phyloP scores from a whole-genome alignment of 2,329 filamentous ascomycete species.

The Hymenoscyphus fructigenus region DNA sequence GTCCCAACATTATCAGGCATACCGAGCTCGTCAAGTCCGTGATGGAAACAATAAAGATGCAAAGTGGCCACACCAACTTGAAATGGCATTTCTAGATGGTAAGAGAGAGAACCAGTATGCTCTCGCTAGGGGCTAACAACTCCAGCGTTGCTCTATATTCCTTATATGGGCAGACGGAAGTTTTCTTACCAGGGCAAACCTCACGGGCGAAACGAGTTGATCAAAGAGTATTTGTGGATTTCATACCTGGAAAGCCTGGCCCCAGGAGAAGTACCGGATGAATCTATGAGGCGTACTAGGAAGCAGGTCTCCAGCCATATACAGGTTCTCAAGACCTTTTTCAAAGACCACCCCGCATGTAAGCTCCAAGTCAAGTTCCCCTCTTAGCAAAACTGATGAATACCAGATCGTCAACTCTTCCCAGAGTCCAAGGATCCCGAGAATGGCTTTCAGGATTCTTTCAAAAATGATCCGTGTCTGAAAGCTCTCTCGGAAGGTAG shows the following conservation, averaged over 20 bases:
- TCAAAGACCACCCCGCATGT: slow-evolving; percentile 63
- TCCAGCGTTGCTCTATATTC: slow-evolving; percentile 62
- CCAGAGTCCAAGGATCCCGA: slow-evolving; percentile 51
- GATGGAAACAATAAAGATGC: slow-evolving; percentile 59
- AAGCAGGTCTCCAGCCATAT: slow-evolving; percentile 72
- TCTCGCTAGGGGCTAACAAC: slow-evolving; percentile 20
- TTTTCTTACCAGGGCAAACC: slow-evolving; percentile 63
- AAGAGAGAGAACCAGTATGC: slow-evolving; percentile 32
- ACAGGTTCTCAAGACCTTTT: slow-evolving; percentile 68
- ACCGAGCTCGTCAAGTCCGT: slow-evolving; percentile 63
- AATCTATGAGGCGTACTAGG: slow-evolving; percentile 45
- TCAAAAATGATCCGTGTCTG: slow-evolving; percentile 65
- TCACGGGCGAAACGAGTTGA: slow-evolving; percentile 69
- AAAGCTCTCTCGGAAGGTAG: slow-evolving; percentile 54
- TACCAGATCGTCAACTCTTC: slow-evolving; percentile 53
- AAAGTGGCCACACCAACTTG: slow-evolving; percentile 61
- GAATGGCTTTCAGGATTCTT: slow-evolving; percentile 55
- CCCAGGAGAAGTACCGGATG: slow-evolving; percentile 46
- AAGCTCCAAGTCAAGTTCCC: slow-evolving; percentile 38
- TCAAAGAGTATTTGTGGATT: slow-evolving; percentile 66
- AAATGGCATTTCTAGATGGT: slow-evolving; percentile 69
- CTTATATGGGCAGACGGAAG: slow-evolving; percentile 65
- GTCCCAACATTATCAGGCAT: slow-evolving; percentile 63
- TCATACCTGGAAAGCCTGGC: slow-evolving; percentile 42
- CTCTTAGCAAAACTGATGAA: slow-evolving; percentile 13